Conservation (phyloP, 306 rosid species). For the Fagus crenata region DNA sequence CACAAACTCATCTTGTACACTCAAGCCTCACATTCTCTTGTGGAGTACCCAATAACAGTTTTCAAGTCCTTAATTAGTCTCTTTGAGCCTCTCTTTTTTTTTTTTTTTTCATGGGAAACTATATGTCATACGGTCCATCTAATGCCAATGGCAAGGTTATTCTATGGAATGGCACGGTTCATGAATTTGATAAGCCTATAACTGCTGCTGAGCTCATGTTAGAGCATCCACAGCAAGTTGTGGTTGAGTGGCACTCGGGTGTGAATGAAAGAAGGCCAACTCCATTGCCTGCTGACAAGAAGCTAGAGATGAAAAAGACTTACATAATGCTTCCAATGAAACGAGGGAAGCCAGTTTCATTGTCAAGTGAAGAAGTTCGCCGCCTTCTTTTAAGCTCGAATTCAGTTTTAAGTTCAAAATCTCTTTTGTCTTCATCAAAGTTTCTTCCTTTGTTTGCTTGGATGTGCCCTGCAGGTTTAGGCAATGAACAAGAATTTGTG, state of each 20-base stretch:
- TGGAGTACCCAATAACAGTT: too few species aligned
- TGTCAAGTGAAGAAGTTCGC: slow-evolving; percentile 54
- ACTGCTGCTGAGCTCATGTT: slow-evolving; percentile 85
- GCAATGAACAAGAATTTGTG: slow-evolving; percentile 14
- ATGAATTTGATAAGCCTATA: slow-evolving; percentile 49
- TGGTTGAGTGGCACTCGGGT: slow-evolving; percentile 61
- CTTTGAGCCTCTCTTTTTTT: background rate
- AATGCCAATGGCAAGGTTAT: slow-evolving; percentile 47
- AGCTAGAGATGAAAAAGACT: slow-evolving; percentile 49
- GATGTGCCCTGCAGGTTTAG: slow-evolving; percentile 32
- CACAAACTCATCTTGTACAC: background rate
- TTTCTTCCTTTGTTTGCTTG: slow-evolving; percentile 58
- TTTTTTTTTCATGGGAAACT: slow-evolving; percentile 62
- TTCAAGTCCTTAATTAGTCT: background rate
- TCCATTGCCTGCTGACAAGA: slow-evolving; percentile 69
- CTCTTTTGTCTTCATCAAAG: slow-evolving; percentile 32
- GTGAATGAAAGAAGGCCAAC: slow-evolving; percentile 43
- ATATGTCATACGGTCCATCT: slow-evolving; percentile 27
- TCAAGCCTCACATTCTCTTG: slow-evolving; percentile 17
- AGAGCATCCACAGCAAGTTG: slow-evolving; percentile 84
- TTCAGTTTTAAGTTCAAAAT: slow-evolving; percentile 43
- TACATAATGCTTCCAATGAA: slow-evolving; percentile 75
- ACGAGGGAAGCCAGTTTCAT: slow-evolving; percentile 58
- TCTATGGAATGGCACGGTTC: slow-evolving; percentile 62
- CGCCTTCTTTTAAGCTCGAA: slow-evolving; percentile 36